Base-by-base conservation (phyloP, 495 filamentous ascomycete genomes). In the Aspergillus haitiensis region DNA sequence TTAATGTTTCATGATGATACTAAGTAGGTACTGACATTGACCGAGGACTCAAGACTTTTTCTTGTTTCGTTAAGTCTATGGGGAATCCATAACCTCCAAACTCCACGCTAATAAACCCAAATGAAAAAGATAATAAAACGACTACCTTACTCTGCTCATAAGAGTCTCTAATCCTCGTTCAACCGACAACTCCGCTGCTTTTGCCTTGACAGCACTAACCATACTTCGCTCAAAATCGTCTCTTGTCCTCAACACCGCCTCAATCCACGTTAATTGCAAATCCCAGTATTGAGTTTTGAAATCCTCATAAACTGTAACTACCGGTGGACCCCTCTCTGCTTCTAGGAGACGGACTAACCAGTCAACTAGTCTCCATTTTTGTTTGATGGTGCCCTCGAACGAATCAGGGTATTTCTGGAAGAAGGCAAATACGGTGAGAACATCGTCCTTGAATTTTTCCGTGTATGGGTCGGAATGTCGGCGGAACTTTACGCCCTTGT, bases 181-280 rank as follows among this genome's bases (percentile, higher is more conserved):
- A 37, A 91, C 86, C 54, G 88, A 86, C 72, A 95, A 81, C 71
- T 92, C 91, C 16, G 90, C 91, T 2, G 91, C 92, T 70, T 86
- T 85, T 6, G 88, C 86, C 79, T 96, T 97, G 34, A 97, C 86
- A 16, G 83, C 81, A 68, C 89, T 92, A 59, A 97, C 72, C 89
- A 97, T 91, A 59, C 83, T 84, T 62, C 93, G 81, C 67, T 97
- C 93, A 74, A 96, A 97, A 73, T 99, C 94, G 73, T 99, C 94
- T 58, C 94, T 76, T 4, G 86, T 77, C 72, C 92, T 81, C 56
- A 99, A 69, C 60, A 96, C 94, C 16, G 89, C 86, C 78, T 99
- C 94, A n/a, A 98, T 92, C 94, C 94, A 99, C 32, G 85, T 87
- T 52, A 97, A 84, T 73, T 93, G 91, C 67, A 97, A 78, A 74